These are phyloP conservation scores for Protomyces pachydermus DNA, from an alignment of 1,139 yeast species.

Conservation along the genomic window DNA sequence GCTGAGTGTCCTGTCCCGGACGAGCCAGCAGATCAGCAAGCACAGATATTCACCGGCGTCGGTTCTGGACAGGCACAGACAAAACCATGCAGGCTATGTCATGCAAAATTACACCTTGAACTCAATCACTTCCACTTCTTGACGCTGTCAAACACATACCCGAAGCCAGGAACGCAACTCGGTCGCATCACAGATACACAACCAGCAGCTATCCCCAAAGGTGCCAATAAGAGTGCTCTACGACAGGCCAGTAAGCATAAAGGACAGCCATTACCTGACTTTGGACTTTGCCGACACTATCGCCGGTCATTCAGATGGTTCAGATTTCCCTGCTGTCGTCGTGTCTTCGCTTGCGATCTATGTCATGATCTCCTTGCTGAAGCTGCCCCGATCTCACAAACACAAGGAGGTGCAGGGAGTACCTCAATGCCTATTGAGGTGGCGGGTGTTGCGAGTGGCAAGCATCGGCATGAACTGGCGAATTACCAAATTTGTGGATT, in stretches of 20 bases:
- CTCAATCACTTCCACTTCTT: slow-evolving; percentile 34
- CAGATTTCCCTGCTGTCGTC: slow-evolving; percentile 44
- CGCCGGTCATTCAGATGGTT: slow-evolving; percentile 45
- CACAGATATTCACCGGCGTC: slow-evolving; percentile 36
- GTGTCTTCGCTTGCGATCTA: slow-evolving; percentile 44
- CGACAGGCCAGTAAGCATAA: slow-evolving; percentile 30
- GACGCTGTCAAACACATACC: slow-evolving; percentile 32
- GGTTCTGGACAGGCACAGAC: slow-evolving; percentile 39
- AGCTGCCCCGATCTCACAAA: neutral
- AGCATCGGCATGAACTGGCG: slow-evolving; percentile 43
- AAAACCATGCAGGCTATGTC: slow-evolving; percentile 41
- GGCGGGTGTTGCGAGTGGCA: neutral
- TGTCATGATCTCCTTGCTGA: slow-evolving; percentile 43
- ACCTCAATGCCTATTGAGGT: neutral
- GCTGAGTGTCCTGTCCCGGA: slow-evolving; percentile 36
- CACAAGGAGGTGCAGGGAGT: neutral
- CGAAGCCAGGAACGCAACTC: neutral
- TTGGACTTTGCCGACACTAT: slow-evolving; percentile 44
- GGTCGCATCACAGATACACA: neutral
- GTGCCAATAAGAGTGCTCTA: neutral
- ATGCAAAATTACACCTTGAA: slow-evolving; percentile 37
- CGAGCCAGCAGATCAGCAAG: neutral
- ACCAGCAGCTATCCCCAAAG: neutral
- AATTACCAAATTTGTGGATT: slow-evolving; percentile 42
- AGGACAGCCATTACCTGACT: slow-evolving; percentile 42